Evolutionary conservation across 2,329 filamentous ascomycete species (phyloP).

Genomic region (Fusarium nematophilum): DNA sequence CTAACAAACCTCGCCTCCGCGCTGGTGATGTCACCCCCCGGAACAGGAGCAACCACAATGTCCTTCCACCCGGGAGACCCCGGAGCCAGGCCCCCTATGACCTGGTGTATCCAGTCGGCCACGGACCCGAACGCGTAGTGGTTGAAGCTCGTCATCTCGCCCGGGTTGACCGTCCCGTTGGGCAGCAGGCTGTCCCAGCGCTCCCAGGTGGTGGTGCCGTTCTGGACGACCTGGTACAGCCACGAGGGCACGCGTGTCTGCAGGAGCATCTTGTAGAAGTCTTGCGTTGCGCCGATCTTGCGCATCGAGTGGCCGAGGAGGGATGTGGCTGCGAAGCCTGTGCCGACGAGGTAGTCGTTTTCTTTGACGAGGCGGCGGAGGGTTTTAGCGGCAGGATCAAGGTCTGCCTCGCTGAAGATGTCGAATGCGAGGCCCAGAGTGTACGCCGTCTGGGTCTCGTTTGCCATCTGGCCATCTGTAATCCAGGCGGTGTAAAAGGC

Average conservation of each 20-base stretch:
- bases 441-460: constrained; percentile 55
- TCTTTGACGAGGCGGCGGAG: constrained; percentile 48
- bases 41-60: constrained; percentile 49
- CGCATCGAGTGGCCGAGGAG: not conserved
- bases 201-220: constrained; percentile 62
- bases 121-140: constrained; percentile 63
- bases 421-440: constrained; percentile 53
- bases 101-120: constrained; percentile 59
- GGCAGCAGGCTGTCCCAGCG: constrained; percentile 61
- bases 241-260: constrained; percentile 58
- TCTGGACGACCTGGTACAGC: constrained; percentile 60
- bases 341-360: constrained; percentile 52
- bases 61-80: constrained; percentile 55
- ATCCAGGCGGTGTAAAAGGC: constrained; percentile 50
- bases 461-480: constrained; percentile 43
- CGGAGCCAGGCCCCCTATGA: constrained; percentile 55
- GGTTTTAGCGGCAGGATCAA: constrained; percentile 37
- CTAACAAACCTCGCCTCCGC: not conserved
- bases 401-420: constrained; percentile 42
- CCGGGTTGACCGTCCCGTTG: constrained; percentile 56
- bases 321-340: constrained; percentile 48
- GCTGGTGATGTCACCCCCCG: constrained; percentile 38
- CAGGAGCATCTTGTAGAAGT: constrained; percentile 61
- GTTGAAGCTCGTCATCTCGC: constrained; percentile 62
- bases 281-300: constrained; percentile 42